These are phyloP conservation scores for Dothiorella sarmentorum DNA, from an alignment of 2,329 filamentous ascomycete species.

Conservation along the genomic window DNA sequence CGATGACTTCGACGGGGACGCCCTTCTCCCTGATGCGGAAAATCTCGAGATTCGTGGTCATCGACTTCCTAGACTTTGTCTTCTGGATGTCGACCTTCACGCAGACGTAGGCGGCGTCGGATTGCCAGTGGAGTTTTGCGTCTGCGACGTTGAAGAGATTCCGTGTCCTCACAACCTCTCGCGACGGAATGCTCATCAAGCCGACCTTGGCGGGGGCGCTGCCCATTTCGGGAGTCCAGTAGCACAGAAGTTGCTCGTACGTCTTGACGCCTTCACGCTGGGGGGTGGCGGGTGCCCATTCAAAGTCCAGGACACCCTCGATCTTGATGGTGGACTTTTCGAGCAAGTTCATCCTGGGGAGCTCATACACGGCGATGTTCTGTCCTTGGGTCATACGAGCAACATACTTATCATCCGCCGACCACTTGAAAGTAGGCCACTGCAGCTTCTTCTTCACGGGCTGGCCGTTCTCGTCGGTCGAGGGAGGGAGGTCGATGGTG, in stretches of 20 bases:
- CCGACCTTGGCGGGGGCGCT: conserved; percentile 97
- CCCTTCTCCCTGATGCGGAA: conserved; percentile 98
- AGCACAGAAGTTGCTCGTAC: conserved; percentile 95
- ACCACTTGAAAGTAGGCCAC: conserved; percentile 99
- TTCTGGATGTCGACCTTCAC: conserved; percentile 93
- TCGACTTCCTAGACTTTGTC: conserved; percentile 98
- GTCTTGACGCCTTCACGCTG: conserved; percentile 81
- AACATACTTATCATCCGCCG: conserved; percentile 93
- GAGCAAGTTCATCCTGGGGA: conserved; percentile 82
- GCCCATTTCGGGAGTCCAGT: conserved; percentile 97
- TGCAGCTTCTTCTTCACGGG: conserved; percentile 85
- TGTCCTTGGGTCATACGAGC: conserved; percentile 84
- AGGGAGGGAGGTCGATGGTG: conserved; percentile 73
- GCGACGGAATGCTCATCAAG: conserved; percentile 92
- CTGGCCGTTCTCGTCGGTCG: conserved; percentile 58
- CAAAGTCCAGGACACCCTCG: conserved; percentile 94
- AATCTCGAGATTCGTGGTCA: conserved; percentile 95
- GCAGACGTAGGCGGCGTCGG: conserved; percentile 86
- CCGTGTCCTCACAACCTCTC: conserved; percentile 87
- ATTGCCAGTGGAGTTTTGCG: conserved; percentile 98
- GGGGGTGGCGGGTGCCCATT: conserved; percentile 86
- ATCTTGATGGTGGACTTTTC: conserved; percentile 94
- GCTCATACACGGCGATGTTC: conserved; percentile 87
- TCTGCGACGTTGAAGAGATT: conserved; percentile 98
- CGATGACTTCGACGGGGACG: conserved; percentile 95